phyloP scores from a whole-genome alignment of 2,329 filamentous ascomycete species.

The Colletotrichum sp. region DNA sequence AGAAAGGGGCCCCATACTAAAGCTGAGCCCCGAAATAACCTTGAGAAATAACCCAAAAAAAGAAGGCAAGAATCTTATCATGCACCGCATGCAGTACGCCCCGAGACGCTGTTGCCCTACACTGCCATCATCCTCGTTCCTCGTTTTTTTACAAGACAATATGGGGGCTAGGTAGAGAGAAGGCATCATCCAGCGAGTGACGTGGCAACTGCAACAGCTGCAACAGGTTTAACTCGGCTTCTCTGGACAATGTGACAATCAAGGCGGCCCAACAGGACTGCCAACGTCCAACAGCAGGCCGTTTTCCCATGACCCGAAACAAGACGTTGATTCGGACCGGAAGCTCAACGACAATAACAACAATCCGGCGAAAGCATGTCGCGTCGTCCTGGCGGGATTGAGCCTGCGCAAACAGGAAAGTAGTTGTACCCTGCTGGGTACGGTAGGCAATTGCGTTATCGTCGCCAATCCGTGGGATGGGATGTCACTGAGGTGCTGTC shows the following conservation, averaged over 20 bases:
- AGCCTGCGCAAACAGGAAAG: background rate
- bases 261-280: background rate
- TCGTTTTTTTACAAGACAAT: background rate
- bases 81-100: background rate
- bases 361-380: background rate
- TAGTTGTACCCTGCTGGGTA: background rate
- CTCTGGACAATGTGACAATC: background rate
- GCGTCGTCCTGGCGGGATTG: background rate
- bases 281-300: background rate
- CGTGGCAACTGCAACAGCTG: background rate
- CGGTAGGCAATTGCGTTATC: background rate
- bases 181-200: background rate
- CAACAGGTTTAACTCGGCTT: background rate
- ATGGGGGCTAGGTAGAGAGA: background rate
- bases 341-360: background rate
- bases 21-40: background rate
- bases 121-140: slow-evolving; percentile 1
- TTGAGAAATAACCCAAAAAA: background rate
- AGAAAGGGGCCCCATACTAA: background rate
- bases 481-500: background rate
- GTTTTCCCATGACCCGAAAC: background rate
- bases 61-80: background rate
- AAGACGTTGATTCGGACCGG: background rate
- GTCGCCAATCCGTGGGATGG: background rate
- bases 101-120: background rate